phyloP scores from a whole-genome alignment of 305 asterid species.

The Fraxinus sp. region DNA sequence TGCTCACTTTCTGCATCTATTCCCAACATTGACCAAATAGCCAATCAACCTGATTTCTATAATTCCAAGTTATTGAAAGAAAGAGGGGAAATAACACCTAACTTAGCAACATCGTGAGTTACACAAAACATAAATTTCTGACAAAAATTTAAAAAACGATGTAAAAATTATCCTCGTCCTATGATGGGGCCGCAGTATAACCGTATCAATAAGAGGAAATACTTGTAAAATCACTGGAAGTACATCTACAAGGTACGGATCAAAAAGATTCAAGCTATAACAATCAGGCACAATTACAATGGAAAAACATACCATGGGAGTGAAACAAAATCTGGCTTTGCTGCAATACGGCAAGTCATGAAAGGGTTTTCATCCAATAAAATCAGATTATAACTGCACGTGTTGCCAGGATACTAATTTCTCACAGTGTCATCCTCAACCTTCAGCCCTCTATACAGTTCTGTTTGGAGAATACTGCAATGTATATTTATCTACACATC shows the following conservation, averaged over 20 bases:
- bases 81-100: background rate
- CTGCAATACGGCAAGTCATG: background rate
- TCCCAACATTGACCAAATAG: background rate
- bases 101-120: background rate
- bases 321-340: background rate
- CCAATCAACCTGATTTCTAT: background rate
- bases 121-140: background rate
- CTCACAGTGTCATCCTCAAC: slow-evolving; percentile 14
- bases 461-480: slow-evolving; percentile 15
- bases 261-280: background rate
- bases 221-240: background rate
- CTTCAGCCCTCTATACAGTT: slow-evolving; percentile 27
- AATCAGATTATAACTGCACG: slow-evolving; percentile 16
- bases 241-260: background rate
- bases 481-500: slow-evolving; percentile 25
- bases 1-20: background rate
- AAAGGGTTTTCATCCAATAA: slow-evolving; percentile 7
- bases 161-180: background rate
- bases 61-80: background rate
- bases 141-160: background rate
- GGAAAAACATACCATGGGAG: background rate
- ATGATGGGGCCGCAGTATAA: background rate
- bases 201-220: background rate
- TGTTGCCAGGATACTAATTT: background rate
- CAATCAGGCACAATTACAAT: background rate